phyloP scores from a whole-genome alignment of 169 alveolate genomes.

The Plasmodium knowlesi region DNA sequence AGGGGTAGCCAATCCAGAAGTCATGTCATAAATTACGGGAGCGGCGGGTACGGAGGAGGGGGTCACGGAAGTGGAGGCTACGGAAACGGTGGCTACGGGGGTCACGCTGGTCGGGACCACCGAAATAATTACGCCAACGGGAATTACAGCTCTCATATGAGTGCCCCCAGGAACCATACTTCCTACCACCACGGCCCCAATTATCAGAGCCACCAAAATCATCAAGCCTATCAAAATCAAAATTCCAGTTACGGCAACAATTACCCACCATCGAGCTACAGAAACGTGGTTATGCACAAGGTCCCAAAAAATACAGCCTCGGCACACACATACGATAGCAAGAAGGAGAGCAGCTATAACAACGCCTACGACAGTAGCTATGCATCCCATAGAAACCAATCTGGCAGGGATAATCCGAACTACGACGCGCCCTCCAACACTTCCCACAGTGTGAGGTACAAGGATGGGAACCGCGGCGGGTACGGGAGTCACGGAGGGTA shows the following conservation, averaged over 20 bases:
- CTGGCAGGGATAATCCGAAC: not conserved
- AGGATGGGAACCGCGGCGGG: not conserved
- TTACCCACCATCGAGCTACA: slow-evolving; percentile 13
- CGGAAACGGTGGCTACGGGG: not conserved
- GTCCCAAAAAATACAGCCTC: not conserved
- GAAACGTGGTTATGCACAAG: slow-evolving; percentile 2
- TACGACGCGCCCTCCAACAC: not conserved
- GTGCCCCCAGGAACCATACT: slow-evolving; percentile 5
- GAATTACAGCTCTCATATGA: not conserved
- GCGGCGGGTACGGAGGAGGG: not conserved
- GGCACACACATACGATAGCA: slow-evolving; percentile 17
- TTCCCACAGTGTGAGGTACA: not conserved
- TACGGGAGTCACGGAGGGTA: not conserved
- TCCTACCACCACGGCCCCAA: slow-evolving; percentile 26
- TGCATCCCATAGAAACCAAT: not conserved
- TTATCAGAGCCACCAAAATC: not conserved
- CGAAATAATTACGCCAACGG: not conserved
- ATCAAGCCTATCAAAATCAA: not conserved
- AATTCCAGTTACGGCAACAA: slow-evolving; percentile 25
- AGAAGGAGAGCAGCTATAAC: slow-evolving; percentile 7
- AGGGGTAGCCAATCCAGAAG: not conserved
- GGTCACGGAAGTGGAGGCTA: not conserved
- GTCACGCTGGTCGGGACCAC: not conserved
- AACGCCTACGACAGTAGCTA: not conserved
- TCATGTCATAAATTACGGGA: not conserved